Base-by-base conservation (phyloP, 768 basidiomycete genomes). In the Russula vinacea region DNA sequence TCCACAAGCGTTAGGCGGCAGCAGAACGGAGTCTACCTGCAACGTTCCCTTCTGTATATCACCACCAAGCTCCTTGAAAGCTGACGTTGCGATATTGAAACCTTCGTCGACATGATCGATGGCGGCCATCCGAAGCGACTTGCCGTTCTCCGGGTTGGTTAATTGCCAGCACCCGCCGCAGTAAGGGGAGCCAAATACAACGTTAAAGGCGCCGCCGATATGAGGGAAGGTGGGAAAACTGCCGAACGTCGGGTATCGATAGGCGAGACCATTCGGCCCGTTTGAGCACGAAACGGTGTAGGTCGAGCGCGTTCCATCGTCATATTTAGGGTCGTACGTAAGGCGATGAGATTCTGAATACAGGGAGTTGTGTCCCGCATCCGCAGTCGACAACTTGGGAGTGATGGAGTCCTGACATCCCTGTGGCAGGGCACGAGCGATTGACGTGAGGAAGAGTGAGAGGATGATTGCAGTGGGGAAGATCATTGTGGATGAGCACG, bases 151-250 rank as follows among this genome's bases (percentile, higher is more conserved):
- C 7, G 76, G 76, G 73, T 79, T 86, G 9, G 80, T 79, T 65
- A 88, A 70, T 64, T 78, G 59, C 84, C 84, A 88, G 73, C 87
- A 88, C 29, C 79, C 78, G 3, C 84, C 84, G 68, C 86, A 88
- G 52, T 76, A 74, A 2, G 71, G 62, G 1, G 84, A 86, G 71
- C 83, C 77, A 73, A 74, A 87, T 7, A 71, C 72, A 61, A 88
- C 75, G 44, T 78, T 82, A 17, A 77, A 74, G 1, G 78, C 81
- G 1, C 82, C 86, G 39, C 84, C 85, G 69, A 88, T 84, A 71
- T 76, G 70, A 1, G 86, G 85, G 77, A 85, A 89, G 54, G 73
- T 74, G 5, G 86, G 85, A 37, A 88, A 72, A 42, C 75, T 74
- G 17, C 75, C 78, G 58, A 86, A 82, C 47, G 79, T 84, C 6